Conservation (phyloP, 768 basidiomycete species). For the Mycena polygramma region DNA sequence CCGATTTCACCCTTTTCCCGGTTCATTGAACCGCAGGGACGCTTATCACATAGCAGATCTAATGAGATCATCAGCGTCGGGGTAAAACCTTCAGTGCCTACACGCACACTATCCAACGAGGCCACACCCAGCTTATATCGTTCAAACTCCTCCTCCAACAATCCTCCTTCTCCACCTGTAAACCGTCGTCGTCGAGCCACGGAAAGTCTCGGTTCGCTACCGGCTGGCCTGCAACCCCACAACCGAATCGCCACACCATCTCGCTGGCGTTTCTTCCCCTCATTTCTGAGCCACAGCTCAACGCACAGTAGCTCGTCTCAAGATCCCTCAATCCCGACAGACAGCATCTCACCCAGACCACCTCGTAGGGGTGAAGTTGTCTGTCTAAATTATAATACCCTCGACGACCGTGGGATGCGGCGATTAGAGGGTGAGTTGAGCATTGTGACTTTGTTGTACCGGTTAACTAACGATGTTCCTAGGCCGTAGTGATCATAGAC, state of each 20-base stretch:
- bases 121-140: slow-evolving; percentile 8
- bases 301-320: slow-evolving; percentile 44
- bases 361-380: slow-evolving; percentile 77
- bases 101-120: slow-evolving; percentile 19
- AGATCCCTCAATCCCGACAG: slow-evolving; percentile 39
- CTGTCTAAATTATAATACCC: slow-evolving; percentile 78
- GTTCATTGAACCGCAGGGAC: slow-evolving; percentile 38
- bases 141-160: slow-evolving; percentile 25
- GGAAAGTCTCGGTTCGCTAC: slow-evolving; percentile 23
- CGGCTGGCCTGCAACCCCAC: slow-evolving; percentile 32
- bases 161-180: slow-evolving; percentile 7
- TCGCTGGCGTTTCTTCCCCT: slow-evolving; percentile 61
- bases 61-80: slow-evolving; percentile 43
- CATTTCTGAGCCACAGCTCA: slow-evolving; percentile 50
- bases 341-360: slow-evolving; percentile 38
- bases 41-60: slow-evolving; percentile 41
- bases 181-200: slow-evolving; percentile 32
- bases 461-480: neutral
- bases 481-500: slow-evolving; percentile 87
- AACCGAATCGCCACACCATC: slow-evolving; percentile 39
- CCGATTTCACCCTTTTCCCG: slow-evolving; percentile 41
- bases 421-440: slow-evolving; percentile 59
- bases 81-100: slow-evolving; percentile 29
- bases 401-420: slow-evolving; percentile 83
- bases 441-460: neutral